A percentile compares a stretch with the other conserved stretches of the same genome.
Evolutionary conservation across 352 stramenopile genomes (phyloP).

Genomic region (Phytopythium kandeliae): DNA sequence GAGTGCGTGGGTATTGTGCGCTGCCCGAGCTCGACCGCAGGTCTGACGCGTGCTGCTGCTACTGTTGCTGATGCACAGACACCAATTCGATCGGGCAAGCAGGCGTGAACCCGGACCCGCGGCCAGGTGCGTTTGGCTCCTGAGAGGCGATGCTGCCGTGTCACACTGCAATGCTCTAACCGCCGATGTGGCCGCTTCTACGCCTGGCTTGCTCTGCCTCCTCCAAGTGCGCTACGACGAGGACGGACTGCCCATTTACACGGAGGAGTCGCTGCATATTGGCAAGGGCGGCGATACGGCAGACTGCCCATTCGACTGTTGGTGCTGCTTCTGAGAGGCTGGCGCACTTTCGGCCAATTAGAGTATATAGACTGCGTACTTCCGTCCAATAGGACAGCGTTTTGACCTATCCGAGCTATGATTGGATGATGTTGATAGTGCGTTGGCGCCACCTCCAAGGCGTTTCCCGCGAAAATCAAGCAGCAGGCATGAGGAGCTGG

Average conservation of each 20-base stretch:
- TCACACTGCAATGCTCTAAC: not conserved
- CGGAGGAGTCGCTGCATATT: conserved; percentile 77
- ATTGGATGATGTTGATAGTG: not conserved
- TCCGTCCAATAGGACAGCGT: not conserved
- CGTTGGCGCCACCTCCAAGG: not conserved
- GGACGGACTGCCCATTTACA: conserved; percentile 85
- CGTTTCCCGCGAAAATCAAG: conserved; percentile 1
- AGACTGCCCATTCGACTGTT: conserved; percentile 89
- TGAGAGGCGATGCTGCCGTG: not conserved
- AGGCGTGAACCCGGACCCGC: conserved; percentile 62
- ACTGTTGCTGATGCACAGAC: conserved; percentile 28
- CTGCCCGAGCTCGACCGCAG: too few species aligned
- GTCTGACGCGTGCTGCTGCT: conserved; percentile 1
- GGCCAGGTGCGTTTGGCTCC: conserved; percentile 41
- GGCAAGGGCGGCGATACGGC: conserved; percentile 75
- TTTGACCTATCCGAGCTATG: not conserved
- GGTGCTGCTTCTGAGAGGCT: conserved; percentile 77
- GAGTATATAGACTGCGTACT: conserved; percentile 13
- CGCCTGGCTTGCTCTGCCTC: not conserved
- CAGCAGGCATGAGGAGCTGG: not conserved
- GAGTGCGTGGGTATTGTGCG: conserved; percentile 65
- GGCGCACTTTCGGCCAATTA: conserved; percentile 17
- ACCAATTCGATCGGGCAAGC: conserved; percentile 60
- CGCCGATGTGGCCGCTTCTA: not conserved
- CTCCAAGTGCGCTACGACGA: conserved; percentile 76